phyloP scores from a whole-genome alignment of 306 rosid species.

The Gleditsia sinensis region DNA sequence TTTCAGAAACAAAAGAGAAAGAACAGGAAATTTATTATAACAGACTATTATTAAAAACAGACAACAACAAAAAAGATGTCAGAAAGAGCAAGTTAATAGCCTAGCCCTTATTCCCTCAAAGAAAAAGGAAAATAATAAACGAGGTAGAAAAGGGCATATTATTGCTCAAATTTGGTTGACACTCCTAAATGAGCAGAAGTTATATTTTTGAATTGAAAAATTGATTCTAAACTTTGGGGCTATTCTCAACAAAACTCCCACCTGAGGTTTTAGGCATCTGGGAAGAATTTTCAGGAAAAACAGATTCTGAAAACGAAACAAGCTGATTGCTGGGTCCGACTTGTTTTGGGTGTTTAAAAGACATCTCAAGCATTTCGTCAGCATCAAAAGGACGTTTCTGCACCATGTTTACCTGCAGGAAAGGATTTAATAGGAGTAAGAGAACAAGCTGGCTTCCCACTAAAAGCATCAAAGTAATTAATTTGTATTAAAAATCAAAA shows the following conservation, averaged over 20 bases:
- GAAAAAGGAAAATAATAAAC: not conserved
- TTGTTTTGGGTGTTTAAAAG: slow-evolving; percentile 74
- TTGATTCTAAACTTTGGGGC: not conserved
- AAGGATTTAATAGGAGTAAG: slow-evolving; percentile 18
- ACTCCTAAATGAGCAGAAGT: not conserved
- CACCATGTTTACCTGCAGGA: slow-evolving; percentile 70
- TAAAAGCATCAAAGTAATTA: not conserved
- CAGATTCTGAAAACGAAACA: slow-evolving; percentile 74
- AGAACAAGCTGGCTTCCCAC: not conserved
- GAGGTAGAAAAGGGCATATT: not conserved
- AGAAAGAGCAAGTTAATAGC: not conserved
- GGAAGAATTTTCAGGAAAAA: slow-evolving; percentile 49
- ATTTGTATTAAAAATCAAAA: slow-evolving; percentile 15
- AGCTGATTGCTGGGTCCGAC: slow-evolving; percentile 53
- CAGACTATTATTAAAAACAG: not conserved
- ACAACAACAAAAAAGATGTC: not conserved
- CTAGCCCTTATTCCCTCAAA: not conserved
- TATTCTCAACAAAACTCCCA: slow-evolving; percentile 41
- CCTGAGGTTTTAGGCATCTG: slow-evolving; percentile 55
- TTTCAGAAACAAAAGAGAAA: not conserved
- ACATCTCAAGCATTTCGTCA: slow-evolving; percentile 62
- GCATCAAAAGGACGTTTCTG: slow-evolving; percentile 82
- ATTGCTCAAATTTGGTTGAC: not conserved
- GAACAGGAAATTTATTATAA: not conserved
- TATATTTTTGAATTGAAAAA: not conserved